phyloP scores from a whole-genome alignment of 352 stramenopile species.

The Pythium rishiriense region DNA sequence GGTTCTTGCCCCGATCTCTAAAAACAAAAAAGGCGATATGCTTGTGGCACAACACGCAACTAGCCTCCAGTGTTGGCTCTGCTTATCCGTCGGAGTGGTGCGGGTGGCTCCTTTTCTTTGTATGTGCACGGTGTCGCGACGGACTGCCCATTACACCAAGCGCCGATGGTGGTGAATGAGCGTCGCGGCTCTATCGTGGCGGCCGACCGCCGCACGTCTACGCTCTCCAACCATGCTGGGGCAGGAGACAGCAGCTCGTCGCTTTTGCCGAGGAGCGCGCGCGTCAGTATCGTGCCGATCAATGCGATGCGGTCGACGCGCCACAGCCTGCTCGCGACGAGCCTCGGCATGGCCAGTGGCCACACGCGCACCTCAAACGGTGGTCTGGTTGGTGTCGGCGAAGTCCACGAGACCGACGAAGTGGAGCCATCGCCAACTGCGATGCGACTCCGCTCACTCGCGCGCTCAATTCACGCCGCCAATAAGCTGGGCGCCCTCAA shows the following conservation, averaged over 20 bases:
- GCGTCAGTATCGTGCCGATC: slow-evolving; percentile 22
- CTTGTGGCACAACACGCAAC: too few relatives aligned
- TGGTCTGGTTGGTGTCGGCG: not conserved
- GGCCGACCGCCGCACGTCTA: slow-evolving; percentile 11
- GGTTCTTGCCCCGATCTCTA: not conserved
- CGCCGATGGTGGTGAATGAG: not conserved
- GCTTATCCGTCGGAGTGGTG: too few relatives aligned
- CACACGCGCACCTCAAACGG: not conserved
- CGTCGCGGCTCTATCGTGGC: slow-evolving; percentile 4
- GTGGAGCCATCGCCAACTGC: slow-evolving; percentile 43
- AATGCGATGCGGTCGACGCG: slow-evolving; percentile 9
- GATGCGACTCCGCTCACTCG: slow-evolving; percentile 42
- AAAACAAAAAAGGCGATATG: too few relatives aligned
- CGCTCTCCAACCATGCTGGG: not conserved
- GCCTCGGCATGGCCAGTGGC: not conserved
- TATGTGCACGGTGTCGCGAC: too few relatives aligned
- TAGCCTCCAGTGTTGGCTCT: too few relatives aligned
- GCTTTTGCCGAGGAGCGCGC: slow-evolving; percentile 9
- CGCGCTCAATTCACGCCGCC: slow-evolving; percentile 51
- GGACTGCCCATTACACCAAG: too few relatives aligned
- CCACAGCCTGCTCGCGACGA: slow-evolving; percentile 8
- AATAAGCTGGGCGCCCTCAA: slow-evolving; percentile 48
- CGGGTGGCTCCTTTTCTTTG: too few relatives aligned
- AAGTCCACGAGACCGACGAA: slow-evolving; percentile 18
- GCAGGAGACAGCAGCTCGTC: not conserved